Evolutionary conservation across 1,139 yeast genomes (phyloP).

Genomic region (Meyerozyma athensensis): DNA sequence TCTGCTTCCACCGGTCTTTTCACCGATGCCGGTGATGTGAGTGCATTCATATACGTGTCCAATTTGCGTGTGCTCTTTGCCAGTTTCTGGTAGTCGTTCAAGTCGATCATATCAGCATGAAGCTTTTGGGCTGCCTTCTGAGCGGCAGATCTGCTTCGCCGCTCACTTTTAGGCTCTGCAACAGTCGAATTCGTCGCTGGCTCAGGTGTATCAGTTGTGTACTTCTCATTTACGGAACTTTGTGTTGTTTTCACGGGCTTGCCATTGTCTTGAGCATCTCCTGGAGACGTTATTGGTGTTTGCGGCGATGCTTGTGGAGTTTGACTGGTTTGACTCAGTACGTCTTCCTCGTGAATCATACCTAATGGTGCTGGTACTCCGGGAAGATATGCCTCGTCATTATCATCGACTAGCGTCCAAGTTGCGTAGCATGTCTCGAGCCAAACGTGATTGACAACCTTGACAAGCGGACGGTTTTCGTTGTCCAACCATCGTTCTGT

Average conservation of each 20-base stretch:
- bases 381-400: slow-evolving; percentile 7
- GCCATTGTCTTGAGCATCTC: neutral
- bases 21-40: slow-evolving; percentile 17
- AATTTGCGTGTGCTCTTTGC: slow-evolving; percentile 36
- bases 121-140: slow-evolving; percentile 61
- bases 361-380: neutral
- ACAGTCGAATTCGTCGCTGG: neutral
- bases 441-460: slow-evolving; percentile 78
- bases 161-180: neutral
- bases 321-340: neutral
- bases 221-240: too few relatives aligned
- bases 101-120: slow-evolving; percentile 64
- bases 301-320: slow-evolving; percentile 9
- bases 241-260: too few relatives aligned
- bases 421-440: slow-evolving; percentile 71
- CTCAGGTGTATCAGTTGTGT: too few relatives aligned
- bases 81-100: slow-evolving; percentile 54
- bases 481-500: slow-evolving; percentile 46
- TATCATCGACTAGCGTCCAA: slow-evolving; percentile 51
- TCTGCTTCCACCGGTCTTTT: slow-evolving; percentile 6
- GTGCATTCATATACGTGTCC: slow-evolving; percentile 34
- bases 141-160: slow-evolving; percentile 47
- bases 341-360: neutral
- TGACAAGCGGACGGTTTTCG: slow-evolving; percentile 32
- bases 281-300: slow-evolving; percentile 6